Percentiles rank a stretch among this genome's conserved stretches.
Conservation (phyloP, 1,139 yeast genomes). For the Pichia sp. region DNA sequence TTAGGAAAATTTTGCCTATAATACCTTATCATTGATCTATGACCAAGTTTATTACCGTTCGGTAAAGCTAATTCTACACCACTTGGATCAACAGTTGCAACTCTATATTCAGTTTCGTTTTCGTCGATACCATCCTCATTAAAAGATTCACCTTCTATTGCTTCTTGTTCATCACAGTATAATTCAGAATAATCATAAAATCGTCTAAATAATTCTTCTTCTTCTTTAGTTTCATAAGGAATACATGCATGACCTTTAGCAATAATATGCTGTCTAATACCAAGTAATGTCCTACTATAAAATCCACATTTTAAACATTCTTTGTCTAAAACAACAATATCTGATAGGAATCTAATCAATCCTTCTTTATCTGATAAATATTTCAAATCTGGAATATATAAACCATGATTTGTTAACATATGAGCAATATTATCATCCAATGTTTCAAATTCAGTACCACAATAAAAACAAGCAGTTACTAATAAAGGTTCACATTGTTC, state of each 20-base stretch:
- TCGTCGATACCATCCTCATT: conserved; percentile 13
- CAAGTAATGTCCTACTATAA: conserved; percentile 41
- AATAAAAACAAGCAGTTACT: conserved; percentile 37
- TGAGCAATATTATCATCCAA: conserved; percentile 44
- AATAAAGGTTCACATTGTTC: conserved; percentile 32
- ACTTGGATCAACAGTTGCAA: conserved; percentile 35
- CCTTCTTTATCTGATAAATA: conserved; percentile 40
- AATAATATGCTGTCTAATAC: conserved; percentile 46
- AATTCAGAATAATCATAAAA: conserved; percentile 37
- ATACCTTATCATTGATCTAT: conserved; percentile 40
- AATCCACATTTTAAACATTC: conserved; percentile 52
- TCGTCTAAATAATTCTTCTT: conserved; percentile 34
- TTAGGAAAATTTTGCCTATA: conserved; percentile 36
- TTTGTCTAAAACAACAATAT: conserved; percentile 38
- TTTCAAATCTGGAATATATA: conserved; percentile 45
- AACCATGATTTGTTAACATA: conserved; percentile 44
- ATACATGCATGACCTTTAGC: conserved; percentile 50
- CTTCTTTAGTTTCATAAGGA: conserved; percentile 47
- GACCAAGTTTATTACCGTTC: conserved; percentile 45
- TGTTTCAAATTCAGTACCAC: conserved; percentile 34
- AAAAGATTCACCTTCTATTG: conserved; percentile 22
- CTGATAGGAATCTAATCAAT: conserved; percentile 39
- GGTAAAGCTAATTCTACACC: conserved; percentile 43
- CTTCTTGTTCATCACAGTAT: conserved; percentile 19
- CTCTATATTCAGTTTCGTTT: conserved; percentile 29